Conservation (phyloP, 345 rosid species). For the Melastoma malabathricum region DNA sequence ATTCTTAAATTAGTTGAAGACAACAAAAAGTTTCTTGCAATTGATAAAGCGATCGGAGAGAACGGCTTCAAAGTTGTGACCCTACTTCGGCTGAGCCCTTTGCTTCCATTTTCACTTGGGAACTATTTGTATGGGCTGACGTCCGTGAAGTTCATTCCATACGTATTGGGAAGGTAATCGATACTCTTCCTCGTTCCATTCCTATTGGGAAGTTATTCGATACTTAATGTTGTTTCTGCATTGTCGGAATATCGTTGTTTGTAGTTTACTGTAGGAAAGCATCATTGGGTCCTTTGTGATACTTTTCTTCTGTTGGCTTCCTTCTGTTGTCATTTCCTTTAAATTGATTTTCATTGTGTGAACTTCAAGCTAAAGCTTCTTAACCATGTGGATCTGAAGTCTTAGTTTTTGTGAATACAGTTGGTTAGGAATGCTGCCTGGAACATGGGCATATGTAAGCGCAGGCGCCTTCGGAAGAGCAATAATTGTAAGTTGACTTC, state of each 20-base stretch:
- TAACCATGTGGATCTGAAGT: slow-evolving; percentile 4
- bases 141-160: slow-evolving; percentile 83
- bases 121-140: slow-evolving; percentile 91
- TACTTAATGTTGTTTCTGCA: no score
- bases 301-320: no score
- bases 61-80: slow-evolving; percentile 90
- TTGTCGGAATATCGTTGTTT: no score
- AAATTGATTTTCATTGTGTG: no score
- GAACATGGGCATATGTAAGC: slow-evolving; percentile 97
- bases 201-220: slow-evolving; percentile 73
- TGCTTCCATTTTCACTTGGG: slow-evolving; percentile 94
- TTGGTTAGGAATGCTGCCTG: slow-evolving; percentile 99
- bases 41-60: slow-evolving; percentile 95
- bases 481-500: slow-evolving; percentile 54
- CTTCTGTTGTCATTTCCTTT: no score
- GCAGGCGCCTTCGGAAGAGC: slow-evolving; percentile 96
- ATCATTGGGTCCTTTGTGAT: background rate
- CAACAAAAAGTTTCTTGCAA: slow-evolving; percentile 89
- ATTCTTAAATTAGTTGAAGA: slow-evolving; percentile 91
- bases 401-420: slow-evolving; percentile 27
- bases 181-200: background rate
- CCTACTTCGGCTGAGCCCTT: slow-evolving; percentile 84
- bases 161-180: slow-evolving; percentile 79
- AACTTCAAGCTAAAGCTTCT: no score
- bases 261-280: no score